Evolutionary conservation across 2,329 filamentous ascomycete species (phyloP).

Genomic region (Rhinocladiella similis): DNA sequence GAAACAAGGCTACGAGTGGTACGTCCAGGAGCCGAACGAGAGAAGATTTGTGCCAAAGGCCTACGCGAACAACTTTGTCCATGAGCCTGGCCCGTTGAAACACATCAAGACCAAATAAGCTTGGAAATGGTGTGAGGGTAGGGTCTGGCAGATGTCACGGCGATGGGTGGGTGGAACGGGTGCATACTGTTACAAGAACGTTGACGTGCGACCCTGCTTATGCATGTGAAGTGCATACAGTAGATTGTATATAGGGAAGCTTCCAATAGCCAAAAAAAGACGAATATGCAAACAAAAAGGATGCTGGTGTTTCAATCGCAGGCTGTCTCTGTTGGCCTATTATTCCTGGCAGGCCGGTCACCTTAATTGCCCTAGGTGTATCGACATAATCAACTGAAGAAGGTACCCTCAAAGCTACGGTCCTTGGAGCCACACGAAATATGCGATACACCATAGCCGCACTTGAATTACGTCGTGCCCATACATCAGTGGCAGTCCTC

Average conservation of each 20-base stretch:
- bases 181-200: neutral
- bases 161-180: neutral
- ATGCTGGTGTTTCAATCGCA: neutral
- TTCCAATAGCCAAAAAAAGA: neutral
- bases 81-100: slow-evolving; percentile 70
- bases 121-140: neutral
- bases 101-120: slow-evolving; percentile 75
- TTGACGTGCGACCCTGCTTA: neutral
- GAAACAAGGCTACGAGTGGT: slow-evolving; percentile 99
- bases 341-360: too few species aligned
- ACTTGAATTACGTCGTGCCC: too few species aligned
- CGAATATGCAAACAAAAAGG: neutral
- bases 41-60: slow-evolving; percentile 86
- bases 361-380: too few species aligned
- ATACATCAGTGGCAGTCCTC: too few species aligned
- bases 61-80: slow-evolving; percentile 95
- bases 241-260: slow-evolving; percentile 1
- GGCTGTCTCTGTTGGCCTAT: too few species aligned
- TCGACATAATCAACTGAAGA: too few species aligned
- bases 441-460: too few species aligned
- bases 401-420: too few species aligned
- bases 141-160: too few species aligned
- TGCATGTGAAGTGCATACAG: neutral
- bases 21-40: slow-evolving; percentile 93
- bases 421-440: too few species aligned